Evolutionary conservation across 1,284 basidiomycete species (phyloP), one percentile per base, ranked within the genome.

Genomic region (Cutaneotrichosporon mucoides): DNA sequence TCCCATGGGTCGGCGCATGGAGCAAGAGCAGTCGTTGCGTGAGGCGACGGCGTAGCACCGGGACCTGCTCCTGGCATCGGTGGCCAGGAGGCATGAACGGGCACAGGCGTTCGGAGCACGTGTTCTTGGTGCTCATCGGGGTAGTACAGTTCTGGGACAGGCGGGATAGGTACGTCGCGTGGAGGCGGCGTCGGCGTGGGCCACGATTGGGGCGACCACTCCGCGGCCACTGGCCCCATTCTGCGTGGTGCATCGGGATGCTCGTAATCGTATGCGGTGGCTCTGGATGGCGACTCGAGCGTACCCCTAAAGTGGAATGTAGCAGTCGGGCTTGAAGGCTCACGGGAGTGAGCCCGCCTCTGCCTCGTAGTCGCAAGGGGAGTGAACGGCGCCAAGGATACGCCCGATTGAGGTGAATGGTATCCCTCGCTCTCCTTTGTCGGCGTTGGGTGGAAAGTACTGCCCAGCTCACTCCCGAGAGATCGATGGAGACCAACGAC

Each of bases 391-490:
- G 10, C 7, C 7, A 11, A 4, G 16, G 16, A 24, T 24, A 24
- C 24, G 16, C 5, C 44, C 44, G 7, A 45, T 45, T 10, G 16
- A 10, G 37, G n/a, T 48, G 12, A n/a, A 40, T 47, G 47, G 15
- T 33, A 12, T 50, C 42, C 24, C 24, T 15, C 5, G 15, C n/a
- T 15, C 24, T 6, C 13, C 4, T 36, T 43, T 1, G 40, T 37
- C 11, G 57, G 57, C 35, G 57, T 54, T 3, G 40, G 33, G 41
- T 44, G 46, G 42, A 55, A 64, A 38, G 24, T 42, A 52, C 57
- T 59, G 37, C 62, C 62, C 3, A 64, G 55, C 44, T 75, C 73
- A 38, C 67, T 69, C 5, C 70, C 69, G 5, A 75, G 63, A 0
- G 70, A 68, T 10, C 70, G 60, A 15, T 38, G 57, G 7, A 33